Base-by-base conservation (phyloP, 2,329 filamentous ascomycete genomes). In the Fusarium tuaranense region DNA sequence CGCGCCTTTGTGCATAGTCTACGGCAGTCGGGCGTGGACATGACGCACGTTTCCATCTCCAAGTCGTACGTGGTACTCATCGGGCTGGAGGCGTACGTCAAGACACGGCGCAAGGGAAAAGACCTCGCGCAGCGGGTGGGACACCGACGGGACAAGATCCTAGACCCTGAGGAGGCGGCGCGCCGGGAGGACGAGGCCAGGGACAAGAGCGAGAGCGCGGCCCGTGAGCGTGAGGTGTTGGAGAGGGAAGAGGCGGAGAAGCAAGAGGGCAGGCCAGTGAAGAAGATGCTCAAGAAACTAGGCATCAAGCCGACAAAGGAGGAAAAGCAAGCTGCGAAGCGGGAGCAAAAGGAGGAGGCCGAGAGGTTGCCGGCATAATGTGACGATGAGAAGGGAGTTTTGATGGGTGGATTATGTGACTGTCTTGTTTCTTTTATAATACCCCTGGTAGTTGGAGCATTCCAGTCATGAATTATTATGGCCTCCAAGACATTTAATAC, bases 21-120 rank as follows among this genome's bases (percentile, higher is more conserved):
- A 6, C 90, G 92, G 75, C 91, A 92, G 1, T 89, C 89, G 36
- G 93, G 93, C 1, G 95, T 93, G 1, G 95, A 98, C 81, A 93
- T 95, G 89, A 90, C 88, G 16, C 92, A 90, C 30, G 91, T 97
- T 13, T 93, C 91, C 20, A 93, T 97, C 55, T 94, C 92, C 48
- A 92, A 95, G 77, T 93, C 92, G 2, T 98, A 97, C 79, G 92
- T 93, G 0, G 91, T 97, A 1, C 87, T 98, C 1, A 89, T 95
- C 1, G 95, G 95, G 0, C 86, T 98, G 6, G 95, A 98, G 84
- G 89, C 91, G 16, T 98, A 97, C 79, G 84, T 92, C 60, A 91
- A 91, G 77, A 92, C 92, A 14, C 90, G 92, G 60, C 86, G 87
- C 67, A 91, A 91, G 79, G 87, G 92, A 38, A 93, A 93, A 83